phyloP scores from a whole-genome alignment of 768 basidiomycete species.

The Strobilomyces echinocephalus region DNA sequence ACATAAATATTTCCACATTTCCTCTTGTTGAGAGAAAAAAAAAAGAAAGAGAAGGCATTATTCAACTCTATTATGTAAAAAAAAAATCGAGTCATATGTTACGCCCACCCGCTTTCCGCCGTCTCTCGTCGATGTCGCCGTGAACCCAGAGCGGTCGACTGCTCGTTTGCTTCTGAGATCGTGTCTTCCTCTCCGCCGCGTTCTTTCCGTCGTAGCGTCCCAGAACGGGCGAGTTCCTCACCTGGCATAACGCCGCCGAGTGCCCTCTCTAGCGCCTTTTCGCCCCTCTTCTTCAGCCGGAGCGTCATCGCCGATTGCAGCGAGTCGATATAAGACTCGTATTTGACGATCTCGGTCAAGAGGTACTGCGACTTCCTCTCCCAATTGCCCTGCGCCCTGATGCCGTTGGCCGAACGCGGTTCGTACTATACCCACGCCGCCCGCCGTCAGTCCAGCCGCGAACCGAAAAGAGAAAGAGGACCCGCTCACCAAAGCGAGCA shows the following conservation, averaged over 20 bases:
- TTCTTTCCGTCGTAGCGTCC: constrained; percentile 37
- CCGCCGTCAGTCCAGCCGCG: not conserved
- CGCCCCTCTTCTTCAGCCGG: constrained; percentile 84
- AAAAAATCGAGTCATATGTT: constrained; percentile 16
- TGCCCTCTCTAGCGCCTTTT: constrained; percentile 70
- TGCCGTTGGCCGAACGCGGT: constrained; percentile 64
- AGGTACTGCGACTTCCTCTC: constrained; percentile 87
- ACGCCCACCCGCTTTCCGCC: constrained; percentile 33
- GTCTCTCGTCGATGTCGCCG: constrained; percentile 41
- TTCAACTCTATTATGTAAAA: constrained; percentile 14
- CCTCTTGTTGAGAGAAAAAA: constrained; percentile 4
- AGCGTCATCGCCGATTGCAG: constrained; percentile 78
- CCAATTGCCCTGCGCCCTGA: constrained; percentile 86
- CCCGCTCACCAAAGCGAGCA: constrained; percentile 65
- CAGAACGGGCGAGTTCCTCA: constrained; percentile 27
- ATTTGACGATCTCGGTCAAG: constrained; percentile 90
- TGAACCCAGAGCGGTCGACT: constrained; percentile 23
- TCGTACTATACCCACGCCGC: constrained; percentile 51
- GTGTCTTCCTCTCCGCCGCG: constrained; percentile 41
- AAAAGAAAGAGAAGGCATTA: not conserved
- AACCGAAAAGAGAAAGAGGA: not conserved
- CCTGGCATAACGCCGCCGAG: constrained; percentile 35
- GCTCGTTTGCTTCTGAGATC: constrained; percentile 45
- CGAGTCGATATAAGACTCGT: constrained; percentile 91
- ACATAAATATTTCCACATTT: constrained; percentile 29